Percentiles rank a stretch among this genome's conserved stretches.
Evolutionary conservation across 2,329 filamentous ascomycete species (phyloP).

Genomic region (Colletotrichum musicola): DNA sequence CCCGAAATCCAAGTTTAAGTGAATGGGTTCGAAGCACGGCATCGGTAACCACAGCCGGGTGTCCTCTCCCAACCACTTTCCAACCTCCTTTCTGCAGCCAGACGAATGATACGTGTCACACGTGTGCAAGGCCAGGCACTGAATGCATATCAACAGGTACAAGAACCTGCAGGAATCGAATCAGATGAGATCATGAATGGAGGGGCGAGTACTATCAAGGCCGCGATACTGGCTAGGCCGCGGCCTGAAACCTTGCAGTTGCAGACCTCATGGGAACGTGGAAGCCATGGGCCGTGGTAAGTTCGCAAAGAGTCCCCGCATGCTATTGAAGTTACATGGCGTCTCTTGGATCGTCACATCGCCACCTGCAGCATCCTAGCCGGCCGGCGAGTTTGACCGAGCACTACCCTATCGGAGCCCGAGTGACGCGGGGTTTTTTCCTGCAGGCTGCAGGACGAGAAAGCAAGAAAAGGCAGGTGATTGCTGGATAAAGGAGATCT

Average conservation of each 20-base stretch:
- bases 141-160: no score
- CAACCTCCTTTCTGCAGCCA: not conserved
- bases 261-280: not conserved
- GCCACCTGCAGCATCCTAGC: slow-evolving; percentile 20
- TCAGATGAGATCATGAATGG: no score
- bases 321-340: slow-evolving; percentile 5
- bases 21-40: not conserved
- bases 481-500: not conserved
- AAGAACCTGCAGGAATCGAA: no score
- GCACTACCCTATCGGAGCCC: not conserved
- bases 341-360: slow-evolving; percentile 10
- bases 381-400: slow-evolving; percentile 8
- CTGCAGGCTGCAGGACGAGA: not conserved
- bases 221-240: no score
- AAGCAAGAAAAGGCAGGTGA: not conserved
- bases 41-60: not conserved
- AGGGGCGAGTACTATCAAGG: no score
- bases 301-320: not conserved
- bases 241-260: no score
- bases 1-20: slow-evolving; percentile 26
- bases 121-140: no score
- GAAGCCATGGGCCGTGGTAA: not conserved
- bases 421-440: not conserved
- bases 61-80: not conserved
- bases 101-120: not conserved